Evolutionary conservation across 164 flowering plant species (phyloP).

Genomic region (Sextonia rubra): DNA sequence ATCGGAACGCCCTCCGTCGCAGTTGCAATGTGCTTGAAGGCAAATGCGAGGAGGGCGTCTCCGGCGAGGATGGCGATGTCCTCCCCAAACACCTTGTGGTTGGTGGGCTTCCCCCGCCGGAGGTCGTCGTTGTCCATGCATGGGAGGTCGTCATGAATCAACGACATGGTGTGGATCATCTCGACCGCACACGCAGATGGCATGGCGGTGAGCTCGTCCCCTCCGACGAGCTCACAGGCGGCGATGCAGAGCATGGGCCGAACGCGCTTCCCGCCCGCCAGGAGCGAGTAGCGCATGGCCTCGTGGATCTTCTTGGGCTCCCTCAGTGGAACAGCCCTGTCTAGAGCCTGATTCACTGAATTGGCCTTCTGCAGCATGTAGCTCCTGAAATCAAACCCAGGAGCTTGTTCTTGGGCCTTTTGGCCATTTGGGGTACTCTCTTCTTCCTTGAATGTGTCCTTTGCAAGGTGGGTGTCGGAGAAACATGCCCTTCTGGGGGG

Average conservation of each 20-base stretch:
- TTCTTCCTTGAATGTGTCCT: conserved; percentile 5
- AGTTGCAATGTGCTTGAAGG: conserved; percentile 56
- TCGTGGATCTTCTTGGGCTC: conserved; percentile 59
- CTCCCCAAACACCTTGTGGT: conserved; percentile 66
- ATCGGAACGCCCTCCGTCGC: conserved; percentile 35
- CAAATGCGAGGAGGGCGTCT: conserved; percentile 54
- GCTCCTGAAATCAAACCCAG: conserved; percentile 41
- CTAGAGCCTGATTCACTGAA: conserved; percentile 51
- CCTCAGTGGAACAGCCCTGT: conserved; percentile 35
- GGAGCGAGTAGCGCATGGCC: conserved; percentile 65
- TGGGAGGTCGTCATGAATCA: conserved; percentile 74
- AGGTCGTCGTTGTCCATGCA: conserved; percentile 73
- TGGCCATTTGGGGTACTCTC: conserved; percentile 5
- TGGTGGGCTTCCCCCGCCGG: conserved; percentile 69
- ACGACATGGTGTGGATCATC: conserved; percentile 78
- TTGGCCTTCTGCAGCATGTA: conserved; percentile 40
- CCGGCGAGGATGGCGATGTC: conserved; percentile 66
- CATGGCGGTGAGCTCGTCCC: conserved; percentile 44
- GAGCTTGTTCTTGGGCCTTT: background rate
- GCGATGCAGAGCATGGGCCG: conserved; percentile 63
- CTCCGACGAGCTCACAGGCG: conserved; percentile 73
- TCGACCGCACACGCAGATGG: conserved; percentile 71
- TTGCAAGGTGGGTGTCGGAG: conserved; percentile 29
- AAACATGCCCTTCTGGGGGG: conserved; percentile 10
- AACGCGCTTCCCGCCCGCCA: conserved; percentile 71